Conservation (phyloP, 495 filamentous ascomycete species). For the Penicillium dipodomyicola region DNA sequence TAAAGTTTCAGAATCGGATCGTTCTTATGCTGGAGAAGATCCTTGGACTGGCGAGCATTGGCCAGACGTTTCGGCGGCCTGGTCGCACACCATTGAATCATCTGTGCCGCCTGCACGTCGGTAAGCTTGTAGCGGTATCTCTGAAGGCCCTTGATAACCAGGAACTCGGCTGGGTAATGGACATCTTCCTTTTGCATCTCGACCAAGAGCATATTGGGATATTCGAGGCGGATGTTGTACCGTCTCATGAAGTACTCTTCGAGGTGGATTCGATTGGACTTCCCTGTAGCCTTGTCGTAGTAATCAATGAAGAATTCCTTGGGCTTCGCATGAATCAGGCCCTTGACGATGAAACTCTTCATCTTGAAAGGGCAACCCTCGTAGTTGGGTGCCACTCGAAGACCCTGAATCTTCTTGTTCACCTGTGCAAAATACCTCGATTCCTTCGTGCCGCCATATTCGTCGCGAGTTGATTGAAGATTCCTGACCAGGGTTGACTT, state of each 20-base stretch:
- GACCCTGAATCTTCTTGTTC: slow-evolving; percentile 53
- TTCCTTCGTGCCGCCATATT: slow-evolving; percentile 23
- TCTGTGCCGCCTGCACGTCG: slow-evolving; percentile 61
- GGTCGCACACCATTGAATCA: slow-evolving; percentile 83
- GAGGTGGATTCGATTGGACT: slow-evolving; percentile 46
- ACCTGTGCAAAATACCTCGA: slow-evolving; percentile 24
- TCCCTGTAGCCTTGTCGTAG: slow-evolving; percentile 48
- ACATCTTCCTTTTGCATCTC: slow-evolving; percentile 63
- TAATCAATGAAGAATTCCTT: slow-evolving; percentile 57
- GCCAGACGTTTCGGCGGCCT: slow-evolving; percentile 60
- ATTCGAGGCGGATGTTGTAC: slow-evolving; percentile 59
- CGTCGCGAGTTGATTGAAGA: slow-evolving; percentile 20
- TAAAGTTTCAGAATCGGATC: slow-evolving; percentile 69
- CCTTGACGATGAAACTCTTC: slow-evolving; percentile 61
- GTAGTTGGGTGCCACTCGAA: slow-evolving; percentile 67
- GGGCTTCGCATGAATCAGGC: slow-evolving; percentile 55
- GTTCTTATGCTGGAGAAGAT: slow-evolving; percentile 60
- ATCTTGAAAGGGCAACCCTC: slow-evolving; percentile 43
- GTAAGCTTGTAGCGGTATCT: slow-evolving; percentile 77
- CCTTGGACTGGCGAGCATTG: slow-evolving; percentile 63
- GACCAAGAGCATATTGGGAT: slow-evolving; percentile 64
- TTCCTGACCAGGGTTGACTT: slow-evolving; percentile 24
- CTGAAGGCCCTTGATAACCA: slow-evolving; percentile 62
- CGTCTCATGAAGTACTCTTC: slow-evolving; percentile 63
- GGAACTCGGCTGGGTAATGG: slow-evolving; percentile 75